phyloP scores from a whole-genome alignment of 805 yeast genomes.

The Candida maltosa region DNA sequence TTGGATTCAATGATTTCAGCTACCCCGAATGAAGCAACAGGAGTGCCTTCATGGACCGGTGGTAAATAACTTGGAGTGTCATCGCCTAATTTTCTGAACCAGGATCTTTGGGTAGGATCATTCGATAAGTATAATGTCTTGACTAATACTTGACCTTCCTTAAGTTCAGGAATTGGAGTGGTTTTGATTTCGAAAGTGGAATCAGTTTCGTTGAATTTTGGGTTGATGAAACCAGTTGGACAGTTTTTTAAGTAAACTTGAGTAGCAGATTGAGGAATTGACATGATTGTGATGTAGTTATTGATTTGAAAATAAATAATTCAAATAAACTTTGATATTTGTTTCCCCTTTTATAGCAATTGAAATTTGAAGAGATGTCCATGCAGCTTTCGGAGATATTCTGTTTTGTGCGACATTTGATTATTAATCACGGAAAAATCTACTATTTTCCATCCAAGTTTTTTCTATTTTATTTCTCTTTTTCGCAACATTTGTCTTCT shows the following conservation, averaged over 20 bases:
- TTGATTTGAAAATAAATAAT: too few species aligned
- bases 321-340: too few species aligned
- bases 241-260: constrained; percentile 19
- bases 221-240: constrained; percentile 18
- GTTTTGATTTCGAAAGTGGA: constrained; percentile 24
- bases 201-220: constrained; percentile 16
- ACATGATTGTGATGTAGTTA: background rate
- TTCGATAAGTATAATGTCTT: constrained; percentile 48
- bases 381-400: too few species aligned
- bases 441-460: too few species aligned
- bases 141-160: constrained; percentile 42
- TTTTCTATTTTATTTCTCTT: too few species aligned
- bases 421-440: too few species aligned
- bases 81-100: constrained; percentile 42
- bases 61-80: constrained; percentile 28
- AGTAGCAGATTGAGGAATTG: constrained; percentile 3
- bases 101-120: constrained; percentile 61
- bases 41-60: constrained; percentile 42
- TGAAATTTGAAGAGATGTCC: too few species aligned
- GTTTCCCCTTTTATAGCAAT: too few species aligned
- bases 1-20: constrained; percentile 50
- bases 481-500: too few species aligned
- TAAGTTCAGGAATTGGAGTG: constrained; percentile 13
- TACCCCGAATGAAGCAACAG: constrained; percentile 45
- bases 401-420: too few species aligned